Evolutionary conservation across 2,329 filamentous ascomycete genomes (phyloP), one percentile per base, ranked within the genome.

Genomic region (Clonostachys rhizophaga): DNA sequence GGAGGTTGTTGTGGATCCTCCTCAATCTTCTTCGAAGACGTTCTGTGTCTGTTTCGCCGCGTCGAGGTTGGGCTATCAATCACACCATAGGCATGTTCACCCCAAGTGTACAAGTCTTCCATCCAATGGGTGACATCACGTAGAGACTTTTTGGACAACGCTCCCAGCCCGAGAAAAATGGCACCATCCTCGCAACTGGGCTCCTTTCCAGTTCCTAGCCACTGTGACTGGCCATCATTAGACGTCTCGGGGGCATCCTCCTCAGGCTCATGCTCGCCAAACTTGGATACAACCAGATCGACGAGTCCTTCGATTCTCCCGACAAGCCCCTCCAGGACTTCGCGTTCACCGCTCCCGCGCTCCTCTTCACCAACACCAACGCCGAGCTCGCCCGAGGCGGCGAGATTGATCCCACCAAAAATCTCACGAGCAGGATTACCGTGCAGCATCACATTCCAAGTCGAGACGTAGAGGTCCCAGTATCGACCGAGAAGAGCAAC

Each of bases 321-420:
- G 2, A 90, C 83, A 51, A 96, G 82, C n/a, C 90, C 90, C 64
- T 97, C 92, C 2, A 99, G 72, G 1, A 97, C 92, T 57, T 95
- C 92, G 57, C 92, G 78, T 69, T 97, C 92, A 34, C 91, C 91
- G 61, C 92, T 96, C 5, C 92, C 92, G 63, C 91, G 86, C 47
- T 96, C 89, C 69, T 97, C 94, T 63, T 97, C 94, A 16, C 94
- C 94, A 2, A 97, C 94, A 0, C 94, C 94, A 42, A 96, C 81
- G 14, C 94, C 94, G 24, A 97, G 79, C 67, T 97, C 92, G 16
- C 94, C 92, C 34, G 89, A 91, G 7, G 87, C 89, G 12, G 91
- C 89, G 34, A 99, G 75, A 64, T 95, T 96, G 60, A 96, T 83
- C 6, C 89, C 91, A 11, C 86, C 83, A 58, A 90, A 91, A 6